Evolutionary conservation across 176 grass and related monocot species (phyloP), one percentile per base, ranked within the genome.

Genomic region (Oryza australiensis): DNA sequence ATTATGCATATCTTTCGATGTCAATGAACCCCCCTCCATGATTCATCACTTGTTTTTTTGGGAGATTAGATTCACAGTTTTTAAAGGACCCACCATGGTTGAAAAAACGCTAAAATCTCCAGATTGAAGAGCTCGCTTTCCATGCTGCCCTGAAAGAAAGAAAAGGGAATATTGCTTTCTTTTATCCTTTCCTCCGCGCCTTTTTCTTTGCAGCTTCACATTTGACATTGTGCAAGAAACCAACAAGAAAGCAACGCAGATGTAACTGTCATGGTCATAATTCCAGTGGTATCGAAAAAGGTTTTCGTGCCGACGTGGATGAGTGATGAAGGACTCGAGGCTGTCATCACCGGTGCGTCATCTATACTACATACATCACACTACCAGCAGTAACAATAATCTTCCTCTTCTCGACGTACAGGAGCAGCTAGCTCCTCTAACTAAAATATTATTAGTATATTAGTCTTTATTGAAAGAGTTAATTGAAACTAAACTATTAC

Each of bases 181-280:
- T 70, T 62, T 43, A 0, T 29, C 9, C 20, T 68, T 42, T 59
- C 11, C 9, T 41, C 2, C 13, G 12, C 15, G 16, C n/a, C 12
- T 51, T 82, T 82, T 87, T 69, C 72, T 74, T 65, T 51, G 72
- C 38, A 51, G 34, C 70, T 80, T 80, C 77, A 53, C 69, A 18
- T 66, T 86, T 86, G 76, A 80, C 84, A 66, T 80, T 66, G 75
- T 4, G 73, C 77, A 80, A 80, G 77, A 80, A 68, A 80, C 26
- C 43, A 74, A 67, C 33, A 41, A 41, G 76, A 73, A 51, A 86
- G 84, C 69, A 12, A 73, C 42, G 77, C 1, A 28, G 68, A 88
- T 67, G 81, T 74, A 79, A 28, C 75, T 74, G 68, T 75, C 81
- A 3, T 0, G 14, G 8, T 64, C 49, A 5, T 13, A 29, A 23